These are phyloP conservation scores for Leucosporidium creatinivorum DNA, from an alignment of 768 basidiomycete genomes.

Conservation along the genomic window DNA sequence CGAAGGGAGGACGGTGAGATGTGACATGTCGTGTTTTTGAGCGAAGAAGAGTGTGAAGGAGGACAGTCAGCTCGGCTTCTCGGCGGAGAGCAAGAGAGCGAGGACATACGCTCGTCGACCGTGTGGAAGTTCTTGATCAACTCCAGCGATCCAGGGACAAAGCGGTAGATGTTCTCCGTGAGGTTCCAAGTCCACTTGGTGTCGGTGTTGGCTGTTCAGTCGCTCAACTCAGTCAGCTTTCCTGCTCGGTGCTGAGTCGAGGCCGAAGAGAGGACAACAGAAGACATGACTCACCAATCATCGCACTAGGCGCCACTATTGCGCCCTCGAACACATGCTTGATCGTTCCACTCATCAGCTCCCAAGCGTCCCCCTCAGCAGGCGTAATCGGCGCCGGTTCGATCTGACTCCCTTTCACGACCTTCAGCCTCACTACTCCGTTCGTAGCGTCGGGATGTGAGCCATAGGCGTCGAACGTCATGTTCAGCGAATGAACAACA, in stretches of 20 bases:
- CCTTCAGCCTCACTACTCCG: slow-evolving; percentile 7
- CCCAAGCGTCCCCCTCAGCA: slow-evolving; percentile 10
- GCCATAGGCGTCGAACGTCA: slow-evolving; percentile 18
- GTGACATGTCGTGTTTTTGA: too few relatives aligned
- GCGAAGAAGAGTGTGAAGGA: too few relatives aligned
- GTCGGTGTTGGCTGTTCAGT: slow-evolving; percentile 20
- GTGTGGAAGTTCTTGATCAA: slow-evolving; percentile 40
- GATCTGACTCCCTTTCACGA: background rate
- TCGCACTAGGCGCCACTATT: slow-evolving; percentile 14
- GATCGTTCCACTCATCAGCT: slow-evolving; percentile 17
- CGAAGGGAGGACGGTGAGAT: too few relatives aligned
- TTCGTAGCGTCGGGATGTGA: background rate
- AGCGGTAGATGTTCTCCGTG: slow-evolving; percentile 42
- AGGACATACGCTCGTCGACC: slow-evolving; percentile 38
- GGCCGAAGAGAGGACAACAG: background rate
- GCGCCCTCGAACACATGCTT: slow-evolving; percentile 12
- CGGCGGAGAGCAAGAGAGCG: background rate
- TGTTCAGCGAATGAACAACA: slow-evolving; percentile 11
- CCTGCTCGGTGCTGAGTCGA: too few relatives aligned
- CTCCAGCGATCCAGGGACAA: slow-evolving; percentile 36
- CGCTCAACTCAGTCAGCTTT: too few relatives aligned
- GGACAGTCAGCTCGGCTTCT: too few relatives aligned
- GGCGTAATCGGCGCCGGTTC: slow-evolving; percentile 32
- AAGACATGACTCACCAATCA: slow-evolving; percentile 11
- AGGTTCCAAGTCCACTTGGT: slow-evolving; percentile 38